These are phyloP conservation scores for Ustilago curta DNA, from an alignment of 1,284 basidiomycete species.

Conservation along the genomic window DNA sequence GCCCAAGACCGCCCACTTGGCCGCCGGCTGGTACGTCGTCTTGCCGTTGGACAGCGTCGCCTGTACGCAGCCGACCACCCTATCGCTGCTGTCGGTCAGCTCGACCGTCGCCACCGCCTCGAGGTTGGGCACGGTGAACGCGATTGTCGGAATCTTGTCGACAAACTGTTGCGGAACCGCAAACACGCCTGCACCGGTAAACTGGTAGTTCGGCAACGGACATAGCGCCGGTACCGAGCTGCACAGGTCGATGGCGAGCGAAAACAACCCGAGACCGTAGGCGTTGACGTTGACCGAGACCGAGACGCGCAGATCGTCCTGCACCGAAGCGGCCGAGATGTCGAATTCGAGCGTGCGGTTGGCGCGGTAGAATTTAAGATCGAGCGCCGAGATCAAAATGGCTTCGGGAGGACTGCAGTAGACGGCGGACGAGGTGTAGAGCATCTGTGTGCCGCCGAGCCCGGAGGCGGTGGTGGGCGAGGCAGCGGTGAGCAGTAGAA, in stretches of 20 bases:
- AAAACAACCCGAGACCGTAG: conserved; percentile 64
- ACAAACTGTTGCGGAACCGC: conserved; percentile 75
- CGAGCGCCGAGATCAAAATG: conserved; percentile 60
- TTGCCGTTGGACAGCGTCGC: conserved; percentile 91
- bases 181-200: conserved; percentile 77
- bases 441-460: conserved; percentile 41
- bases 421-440: conserved; percentile 61
- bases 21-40: conserved; percentile 80
- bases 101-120: conserved; percentile 88
- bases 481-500: conserved; percentile 10
- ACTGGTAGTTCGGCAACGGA: conserved; percentile 66
- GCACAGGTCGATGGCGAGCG: conserved; percentile 65
- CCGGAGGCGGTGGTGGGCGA: conserved; percentile 12
- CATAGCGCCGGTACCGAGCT: conserved; percentile 59
- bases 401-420: conserved; percentile 65
- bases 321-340: conserved; percentile 60
- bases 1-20: conserved; percentile 81
- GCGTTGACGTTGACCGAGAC: conserved; percentile 61
- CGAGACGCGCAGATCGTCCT: conserved; percentile 45
- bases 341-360: conserved; percentile 66
- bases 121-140: conserved; percentile 88
- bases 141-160: conserved; percentile 79
- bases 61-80: conserved; percentile 87
- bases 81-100: conserved; percentile 78
- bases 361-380: conserved; percentile 58